A percentile compares a stretch with the other conserved stretches of the same genome.
These are phyloP conservation scores for Globisporangium camurandrum DNA, from an alignment of 352 stramenopile species.

Conservation along the genomic window DNA sequence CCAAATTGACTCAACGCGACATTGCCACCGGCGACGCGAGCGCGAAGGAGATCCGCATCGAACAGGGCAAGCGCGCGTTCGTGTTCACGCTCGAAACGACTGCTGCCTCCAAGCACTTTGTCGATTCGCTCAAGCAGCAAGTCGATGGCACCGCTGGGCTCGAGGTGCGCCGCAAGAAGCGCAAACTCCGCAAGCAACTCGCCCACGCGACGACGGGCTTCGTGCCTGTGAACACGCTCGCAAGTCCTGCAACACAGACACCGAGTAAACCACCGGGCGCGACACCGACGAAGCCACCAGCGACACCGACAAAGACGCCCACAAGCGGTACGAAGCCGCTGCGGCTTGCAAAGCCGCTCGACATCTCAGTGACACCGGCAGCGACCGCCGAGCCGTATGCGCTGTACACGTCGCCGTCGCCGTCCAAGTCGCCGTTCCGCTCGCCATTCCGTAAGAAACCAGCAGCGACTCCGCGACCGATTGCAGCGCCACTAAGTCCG, in stretches of 20 bases:
- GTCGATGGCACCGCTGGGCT: conserved; percentile 44
- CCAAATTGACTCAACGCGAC: conserved; percentile 41
- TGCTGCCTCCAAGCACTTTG: conserved; percentile 38
- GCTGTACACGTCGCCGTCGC: conserved; percentile 37
- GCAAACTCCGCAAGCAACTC: conserved; percentile 72
- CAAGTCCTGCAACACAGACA: conserved; percentile 48
- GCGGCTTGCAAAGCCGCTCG: conserved; percentile 37
- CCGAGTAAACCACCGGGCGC: no score
- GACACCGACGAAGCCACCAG: conserved; percentile 23
- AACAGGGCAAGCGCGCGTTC: conserved; percentile 59
- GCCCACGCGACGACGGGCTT: conserved; percentile 56
- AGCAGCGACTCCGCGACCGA: conserved; percentile 18
- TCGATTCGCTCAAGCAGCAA: conserved; percentile 56
- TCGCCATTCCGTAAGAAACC: conserved; percentile 74
- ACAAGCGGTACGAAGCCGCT: conserved; percentile 36
- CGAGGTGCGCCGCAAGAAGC: conserved; percentile 62
- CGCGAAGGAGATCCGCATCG: conserved; percentile 37
- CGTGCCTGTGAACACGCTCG: conserved; percentile 59
- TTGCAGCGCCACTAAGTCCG: conserved; percentile 15
- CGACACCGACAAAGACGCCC: conserved; percentile 29
- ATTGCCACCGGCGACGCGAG: conserved; percentile 7
- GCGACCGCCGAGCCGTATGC: conserved; percentile 31
- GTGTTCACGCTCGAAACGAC: conserved; percentile 45
- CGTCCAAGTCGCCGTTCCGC: conserved; percentile 62
- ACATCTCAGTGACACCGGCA: conserved; percentile 28